phyloP scores from a whole-genome alignment of 139 green algal species.

The Chlamydomonas urium region DNA sequence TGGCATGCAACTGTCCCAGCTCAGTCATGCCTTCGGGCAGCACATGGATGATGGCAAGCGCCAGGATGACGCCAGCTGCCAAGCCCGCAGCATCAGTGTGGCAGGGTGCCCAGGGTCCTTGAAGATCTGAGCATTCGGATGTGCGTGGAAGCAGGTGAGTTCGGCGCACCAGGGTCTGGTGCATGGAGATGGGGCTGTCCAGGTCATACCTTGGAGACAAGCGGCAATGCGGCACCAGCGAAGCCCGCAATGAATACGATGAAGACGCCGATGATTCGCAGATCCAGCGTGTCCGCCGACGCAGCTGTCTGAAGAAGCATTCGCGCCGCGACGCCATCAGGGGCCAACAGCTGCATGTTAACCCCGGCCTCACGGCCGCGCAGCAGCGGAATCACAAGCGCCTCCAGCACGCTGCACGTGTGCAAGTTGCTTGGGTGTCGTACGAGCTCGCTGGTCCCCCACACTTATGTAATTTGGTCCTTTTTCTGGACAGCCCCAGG shows the following conservation, averaged over 20 bases:
- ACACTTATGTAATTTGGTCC: too few relatives aligned
- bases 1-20: constrained; percentile 13
- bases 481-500: too few relatives aligned
- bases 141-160: background rate
- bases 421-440: background rate
- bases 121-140: constrained; percentile 4
- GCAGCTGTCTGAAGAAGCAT: too few relatives aligned
- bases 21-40: constrained; percentile 28
- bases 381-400: too few relatives aligned
- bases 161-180: background rate
- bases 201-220: background rate
- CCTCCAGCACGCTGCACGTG: background rate
- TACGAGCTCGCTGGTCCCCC: too few relatives aligned
- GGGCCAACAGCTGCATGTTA: too few relatives aligned
- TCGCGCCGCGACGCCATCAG: too few relatives aligned
- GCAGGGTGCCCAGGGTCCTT: background rate
- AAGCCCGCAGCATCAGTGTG: constrained; percentile 4
- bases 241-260: background rate
- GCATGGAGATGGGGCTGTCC: background rate
- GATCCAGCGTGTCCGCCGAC: background rate
- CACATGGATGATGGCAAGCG: constrained; percentile 51
- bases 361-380: too few relatives aligned
- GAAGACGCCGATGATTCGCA: background rate
- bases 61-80: constrained; percentile 28
- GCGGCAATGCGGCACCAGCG: background rate